Evolutionary conservation across 2,329 filamentous ascomycete genomes (phyloP).

Genomic region (Colletotrichum horii): DNA sequence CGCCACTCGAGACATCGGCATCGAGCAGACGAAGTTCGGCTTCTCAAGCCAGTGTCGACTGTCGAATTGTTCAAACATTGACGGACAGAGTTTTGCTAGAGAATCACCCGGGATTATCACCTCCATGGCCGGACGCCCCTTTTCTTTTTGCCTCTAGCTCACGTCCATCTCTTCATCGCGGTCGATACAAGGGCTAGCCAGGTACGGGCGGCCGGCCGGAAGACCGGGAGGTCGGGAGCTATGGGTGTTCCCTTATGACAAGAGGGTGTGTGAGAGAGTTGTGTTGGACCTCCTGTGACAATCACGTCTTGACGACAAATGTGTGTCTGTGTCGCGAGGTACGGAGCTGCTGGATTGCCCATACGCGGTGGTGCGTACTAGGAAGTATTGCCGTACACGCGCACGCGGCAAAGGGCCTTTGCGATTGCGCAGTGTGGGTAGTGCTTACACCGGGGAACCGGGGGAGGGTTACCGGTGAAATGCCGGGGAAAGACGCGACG

Average conservation of each 20-base stretch:
- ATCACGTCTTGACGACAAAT: neutral
- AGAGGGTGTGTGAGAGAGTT: neutral
- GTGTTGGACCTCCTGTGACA: neutral
- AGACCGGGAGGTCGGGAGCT: constrained; percentile 12
- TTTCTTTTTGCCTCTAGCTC: neutral
- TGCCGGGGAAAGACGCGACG: neutral
- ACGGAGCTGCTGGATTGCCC: neutral
- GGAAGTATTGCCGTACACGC: neutral
- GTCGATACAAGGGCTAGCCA: neutral
- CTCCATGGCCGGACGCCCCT: neutral
- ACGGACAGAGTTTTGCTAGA: neutral
- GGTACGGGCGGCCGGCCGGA: constrained; percentile 5
- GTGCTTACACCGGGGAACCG: constrained; percentile 14
- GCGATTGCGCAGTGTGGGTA: neutral
- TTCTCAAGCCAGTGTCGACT: neutral
- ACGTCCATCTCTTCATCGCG: neutral
- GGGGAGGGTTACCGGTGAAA: neutral
- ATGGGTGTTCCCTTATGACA: neutral
- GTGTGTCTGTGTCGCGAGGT: neutral
- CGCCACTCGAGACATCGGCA: neutral
- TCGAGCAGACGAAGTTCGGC: constrained; percentile 4
- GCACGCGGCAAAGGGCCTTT: constrained; percentile 1
- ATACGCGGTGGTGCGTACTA: neutral
- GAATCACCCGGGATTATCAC: neutral
- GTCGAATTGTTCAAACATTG: neutral